Evolutionary conservation across 1,284 basidiomycete species (phyloP).

Genomic region (Pyrrhoderma lamaoense): DNA sequence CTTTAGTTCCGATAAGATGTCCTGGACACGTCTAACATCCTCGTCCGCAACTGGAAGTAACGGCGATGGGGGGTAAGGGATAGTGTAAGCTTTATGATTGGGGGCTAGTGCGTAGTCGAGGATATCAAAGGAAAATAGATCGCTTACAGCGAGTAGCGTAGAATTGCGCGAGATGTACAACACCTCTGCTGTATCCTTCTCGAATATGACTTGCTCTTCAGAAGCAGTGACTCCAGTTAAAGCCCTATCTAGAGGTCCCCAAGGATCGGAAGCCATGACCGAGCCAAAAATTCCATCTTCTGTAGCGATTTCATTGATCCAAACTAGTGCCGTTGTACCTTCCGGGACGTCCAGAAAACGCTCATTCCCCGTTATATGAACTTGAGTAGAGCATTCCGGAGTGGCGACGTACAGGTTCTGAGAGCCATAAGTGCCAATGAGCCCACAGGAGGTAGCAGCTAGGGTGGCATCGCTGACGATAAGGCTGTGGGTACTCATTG

Average conservation of each 20-base stretch:
- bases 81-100: slow-evolving; percentile 52
- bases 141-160: background rate
- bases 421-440: slow-evolving; percentile 45
- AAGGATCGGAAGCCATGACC: slow-evolving; percentile 3
- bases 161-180: background rate
- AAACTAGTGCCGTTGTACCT: slow-evolving; percentile 5
- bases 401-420: slow-evolving; percentile 44
- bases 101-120: slow-evolving; percentile 48
- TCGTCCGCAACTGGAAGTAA: slow-evolving; percentile 46
- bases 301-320: slow-evolving; percentile 10
- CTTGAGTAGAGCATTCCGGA: slow-evolving; percentile 29
- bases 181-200: background rate
- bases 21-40: slow-evolving; percentile 41
- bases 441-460: slow-evolving; percentile 28
- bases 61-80: slow-evolving; percentile 40
- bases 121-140: slow-evolving; percentile 30
- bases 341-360: slow-evolving; percentile 7
- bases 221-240: background rate
- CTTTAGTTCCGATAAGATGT: slow-evolving; percentile 41
- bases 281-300: slow-evolving; percentile 7
- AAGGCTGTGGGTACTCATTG: background rate
- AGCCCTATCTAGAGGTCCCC: slow-evolving; percentile 8
- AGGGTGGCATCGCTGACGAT: slow-evolving; percentile 3
- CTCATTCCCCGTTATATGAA: slow-evolving; percentile 21
- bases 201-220: background rate